A percentile compares a stretch with the other conserved stretches of the same genome.
These are phyloP conservation scores for Mortierella sp. DNA, from an alignment of 371 early-diverging fungal genomes.

Conservation along the genomic window DNA sequence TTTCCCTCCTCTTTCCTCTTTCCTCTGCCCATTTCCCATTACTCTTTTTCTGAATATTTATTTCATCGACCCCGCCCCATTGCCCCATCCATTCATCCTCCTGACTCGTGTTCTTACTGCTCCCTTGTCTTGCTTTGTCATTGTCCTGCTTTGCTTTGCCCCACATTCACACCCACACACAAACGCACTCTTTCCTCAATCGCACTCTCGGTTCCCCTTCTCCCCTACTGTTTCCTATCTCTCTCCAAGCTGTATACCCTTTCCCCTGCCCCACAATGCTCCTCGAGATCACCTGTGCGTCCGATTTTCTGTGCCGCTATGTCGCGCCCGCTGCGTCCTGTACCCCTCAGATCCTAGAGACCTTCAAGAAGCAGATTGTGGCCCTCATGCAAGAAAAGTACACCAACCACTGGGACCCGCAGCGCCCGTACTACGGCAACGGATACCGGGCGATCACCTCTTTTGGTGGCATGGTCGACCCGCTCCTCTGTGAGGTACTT, in stretches of 20 bases:
- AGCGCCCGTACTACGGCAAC: slow-evolving; percentile 72
- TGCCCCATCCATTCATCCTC: slow-evolving; percentile 14
- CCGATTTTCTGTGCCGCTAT: slow-evolving; percentile 46
- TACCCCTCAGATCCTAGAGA: slow-evolving; percentile 51
- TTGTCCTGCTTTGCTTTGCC: slow-evolving; percentile 1
- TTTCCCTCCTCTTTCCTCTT: not conserved
- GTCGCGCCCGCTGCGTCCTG: slow-evolving; percentile 29
- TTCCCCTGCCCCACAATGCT: slow-evolving; percentile 23
- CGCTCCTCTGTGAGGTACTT: slow-evolving; percentile 59
- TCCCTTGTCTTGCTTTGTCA: slow-evolving; percentile 13
- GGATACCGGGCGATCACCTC: slow-evolving; percentile 80
- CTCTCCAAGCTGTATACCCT: not conserved
- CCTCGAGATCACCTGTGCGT: slow-evolving; percentile 48
- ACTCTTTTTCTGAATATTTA: not conserved
- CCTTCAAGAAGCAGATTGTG: slow-evolving; percentile 38
- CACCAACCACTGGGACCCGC: slow-evolving; percentile 75
- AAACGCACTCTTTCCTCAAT: not conserved
- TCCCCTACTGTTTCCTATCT: not conserved
- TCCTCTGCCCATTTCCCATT: not conserved
- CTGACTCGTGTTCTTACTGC: not conserved
- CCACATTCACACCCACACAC: not conserved
- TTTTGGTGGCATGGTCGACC: slow-evolving; percentile 73
- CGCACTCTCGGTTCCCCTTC: not conserved
- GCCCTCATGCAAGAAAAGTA: slow-evolving; percentile 52
- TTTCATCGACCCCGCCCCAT: slow-evolving; percentile 7